A percentile compares a stretch with the other conserved stretches of the same genome.
These are phyloP conservation scores for Zea luxurians DNA, from an alignment of 176 grass and related monocot species.

Conservation along the genomic window DNA sequence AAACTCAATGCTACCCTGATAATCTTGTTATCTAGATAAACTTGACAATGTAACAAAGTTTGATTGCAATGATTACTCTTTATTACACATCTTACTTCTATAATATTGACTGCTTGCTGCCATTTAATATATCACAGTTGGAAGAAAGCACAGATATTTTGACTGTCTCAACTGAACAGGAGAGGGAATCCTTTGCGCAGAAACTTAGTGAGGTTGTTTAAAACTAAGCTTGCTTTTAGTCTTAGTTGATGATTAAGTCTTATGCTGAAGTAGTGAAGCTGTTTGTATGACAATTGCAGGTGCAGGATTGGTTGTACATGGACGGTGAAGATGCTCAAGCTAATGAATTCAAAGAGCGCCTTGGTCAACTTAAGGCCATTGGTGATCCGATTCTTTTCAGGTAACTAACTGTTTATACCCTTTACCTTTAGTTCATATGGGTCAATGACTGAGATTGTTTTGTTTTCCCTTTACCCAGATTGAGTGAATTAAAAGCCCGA, in stretches of 20 bases:
- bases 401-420: slow-evolving; percentile 38
- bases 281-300: slow-evolving; percentile 50
- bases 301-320: slow-evolving; percentile 98
- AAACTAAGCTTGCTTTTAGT: neutral
- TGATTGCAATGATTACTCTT: neutral
- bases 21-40: slow-evolving; percentile 28
- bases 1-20: neutral
- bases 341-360: slow-evolving; percentile 80
- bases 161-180: slow-evolving; percentile 88
- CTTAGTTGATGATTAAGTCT: slow-evolving; percentile 22
- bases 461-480: slow-evolving; percentile 47
- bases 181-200: slow-evolving; percentile 67
- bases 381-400: slow-evolving; percentile 95
- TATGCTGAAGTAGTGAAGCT: slow-evolving; percentile 26
- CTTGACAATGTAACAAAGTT: neutral
- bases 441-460: slow-evolving; percentile 23
- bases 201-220: slow-evolving; percentile 83
- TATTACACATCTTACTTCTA: slow-evolving; percentile 11
- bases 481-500: slow-evolving; percentile 77
- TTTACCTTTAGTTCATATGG: neutral
- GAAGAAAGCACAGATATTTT: slow-evolving; percentile 76
- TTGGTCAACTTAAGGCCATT: slow-evolving; percentile 84
- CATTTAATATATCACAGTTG: slow-evolving; percentile 51
- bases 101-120: slow-evolving; percentile 36
- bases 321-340: slow-evolving; percentile 96